Evolutionary conservation across 108 stramenopile species (phyloP).

Genomic region (Cyclotella atomus): DNA sequence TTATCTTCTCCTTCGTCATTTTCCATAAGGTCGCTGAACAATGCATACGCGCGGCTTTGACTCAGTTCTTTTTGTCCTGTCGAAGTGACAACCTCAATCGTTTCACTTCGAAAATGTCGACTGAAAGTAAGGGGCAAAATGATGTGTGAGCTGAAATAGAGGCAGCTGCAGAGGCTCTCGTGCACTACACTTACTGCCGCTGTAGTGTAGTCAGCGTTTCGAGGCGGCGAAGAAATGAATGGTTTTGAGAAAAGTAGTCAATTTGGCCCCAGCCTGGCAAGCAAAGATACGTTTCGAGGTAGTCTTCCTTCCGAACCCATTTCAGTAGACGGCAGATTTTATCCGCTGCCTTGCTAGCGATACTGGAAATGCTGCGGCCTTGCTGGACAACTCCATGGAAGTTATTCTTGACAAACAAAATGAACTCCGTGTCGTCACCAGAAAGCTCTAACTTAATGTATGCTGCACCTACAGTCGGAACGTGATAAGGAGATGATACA

Average conservation of each 20-base stretch:
- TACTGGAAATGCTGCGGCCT: constrained; percentile 39
- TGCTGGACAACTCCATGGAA: too few species aligned
- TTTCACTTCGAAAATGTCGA: constrained; percentile 70
- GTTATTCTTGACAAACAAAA: constrained; percentile 71
- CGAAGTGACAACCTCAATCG: constrained; percentile 69
- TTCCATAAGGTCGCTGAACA: constrained; percentile 63
- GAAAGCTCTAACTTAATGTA: constrained; percentile 82
- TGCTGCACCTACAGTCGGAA: constrained; percentile 69
- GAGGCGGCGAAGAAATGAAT: constrained; percentile 62
- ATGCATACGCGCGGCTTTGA: constrained; percentile 31
- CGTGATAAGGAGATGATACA: constrained; percentile 62
- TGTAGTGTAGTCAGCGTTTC: constrained; percentile 56
- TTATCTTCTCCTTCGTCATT: constrained; percentile 64
- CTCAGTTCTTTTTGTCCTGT: constrained; percentile 30
- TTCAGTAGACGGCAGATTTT: constrained; percentile 64
- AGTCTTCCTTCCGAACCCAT: constrained; percentile 73
- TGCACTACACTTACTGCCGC: constrained; percentile 26
- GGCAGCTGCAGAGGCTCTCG: neutral
- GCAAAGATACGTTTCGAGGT: constrained; percentile 65
- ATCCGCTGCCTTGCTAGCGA: constrained; percentile 55
- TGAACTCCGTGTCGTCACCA: constrained; percentile 59
- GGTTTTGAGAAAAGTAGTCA: constrained; percentile 44
- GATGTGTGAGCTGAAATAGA: neutral
- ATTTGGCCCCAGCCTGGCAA: constrained; percentile 64
- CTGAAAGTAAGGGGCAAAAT: neutral